A percentile compares a stretch with the other conserved stretches of the same genome.
These are phyloP conservation scores for Hypomyces perniciosus DNA, from an alignment of 2,329 filamentous ascomycete genomes.

Conservation along the genomic window DNA sequence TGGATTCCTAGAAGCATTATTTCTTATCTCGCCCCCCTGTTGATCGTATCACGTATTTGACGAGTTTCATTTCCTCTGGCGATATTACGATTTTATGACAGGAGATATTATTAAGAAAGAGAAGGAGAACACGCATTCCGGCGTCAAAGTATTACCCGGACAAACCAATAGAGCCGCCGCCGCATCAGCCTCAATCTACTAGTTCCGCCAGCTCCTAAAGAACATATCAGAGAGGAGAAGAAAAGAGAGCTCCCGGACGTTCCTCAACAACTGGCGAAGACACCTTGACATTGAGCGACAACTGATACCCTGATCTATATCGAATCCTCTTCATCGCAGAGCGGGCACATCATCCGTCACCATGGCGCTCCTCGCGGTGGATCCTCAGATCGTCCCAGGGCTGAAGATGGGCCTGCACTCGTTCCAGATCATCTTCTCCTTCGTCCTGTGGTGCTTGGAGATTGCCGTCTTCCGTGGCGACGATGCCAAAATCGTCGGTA, in stretches of 20 bases:
- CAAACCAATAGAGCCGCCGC: conserved; percentile 1
- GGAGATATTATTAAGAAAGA: neutral
- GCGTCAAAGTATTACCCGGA: neutral
- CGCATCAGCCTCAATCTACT: conserved; percentile 10
- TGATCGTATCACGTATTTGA: no score
- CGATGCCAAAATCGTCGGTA: conserved; percentile 45
- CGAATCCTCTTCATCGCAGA: neutral
- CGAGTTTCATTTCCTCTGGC: no score
- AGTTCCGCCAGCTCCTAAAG: conserved; percentile 12
- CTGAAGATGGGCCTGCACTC: conserved; percentile 54
- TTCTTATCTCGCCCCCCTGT: no score
- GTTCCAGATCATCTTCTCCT: conserved; percentile 47
- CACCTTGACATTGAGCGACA: neutral
- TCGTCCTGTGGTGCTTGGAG: conserved; percentile 53
- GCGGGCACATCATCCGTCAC: conserved; percentile 6
- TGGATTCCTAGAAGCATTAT: no score
- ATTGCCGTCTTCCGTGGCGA: conserved; percentile 52
- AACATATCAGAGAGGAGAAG: conserved; percentile 1
- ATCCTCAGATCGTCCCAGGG: conserved; percentile 48
- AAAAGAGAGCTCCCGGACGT: neutral
- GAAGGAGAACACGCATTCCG: neutral
- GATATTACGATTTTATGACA: no score
- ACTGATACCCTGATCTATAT: neutral
- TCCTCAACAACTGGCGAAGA: neutral
- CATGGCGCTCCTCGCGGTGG: conserved; percentile 46